Percentiles rank a stretch among this genome's conserved stretches.
Evolutionary conservation across 495 filamentous ascomycete species (phyloP).

Genomic region (Hypoxylon cercidicola): DNA sequence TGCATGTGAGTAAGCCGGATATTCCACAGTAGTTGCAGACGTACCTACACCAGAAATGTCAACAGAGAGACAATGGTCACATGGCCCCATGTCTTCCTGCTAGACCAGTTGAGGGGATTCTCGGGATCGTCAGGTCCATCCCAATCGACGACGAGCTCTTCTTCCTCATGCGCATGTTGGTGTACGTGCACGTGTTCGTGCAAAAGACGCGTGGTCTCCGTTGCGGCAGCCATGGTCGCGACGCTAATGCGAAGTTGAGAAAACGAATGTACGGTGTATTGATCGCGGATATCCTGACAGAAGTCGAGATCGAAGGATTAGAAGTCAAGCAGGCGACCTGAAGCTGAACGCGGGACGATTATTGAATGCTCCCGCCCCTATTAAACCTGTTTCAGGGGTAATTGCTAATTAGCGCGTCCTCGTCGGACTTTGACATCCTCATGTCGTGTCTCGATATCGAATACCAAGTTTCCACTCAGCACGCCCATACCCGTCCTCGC

Average conservation of each 20-base stretch:
- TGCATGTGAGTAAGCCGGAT: background rate
- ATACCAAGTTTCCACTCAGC: background rate
- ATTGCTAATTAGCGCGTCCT: background rate
- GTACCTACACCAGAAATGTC: conserved; percentile 22
- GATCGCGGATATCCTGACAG: background rate
- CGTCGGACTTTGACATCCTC: background rate
- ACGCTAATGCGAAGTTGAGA: background rate
- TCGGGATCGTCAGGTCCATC: conserved; percentile 64
- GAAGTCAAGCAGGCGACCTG: too few relatives aligned
- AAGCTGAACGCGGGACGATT: background rate
- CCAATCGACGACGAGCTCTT: conserved; percentile 49
- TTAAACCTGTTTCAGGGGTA: background rate
- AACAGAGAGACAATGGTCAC: conserved; percentile 41
- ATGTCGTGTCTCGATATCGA: background rate
- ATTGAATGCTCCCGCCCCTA: too few relatives aligned
- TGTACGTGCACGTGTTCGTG: background rate
- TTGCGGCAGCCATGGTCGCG: background rate
- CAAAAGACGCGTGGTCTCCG: conserved; percentile 7
- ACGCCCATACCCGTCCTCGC: too few relatives aligned
- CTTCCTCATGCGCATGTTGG: background rate
- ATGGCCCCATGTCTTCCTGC: conserved; percentile 23
- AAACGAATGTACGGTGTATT: background rate
- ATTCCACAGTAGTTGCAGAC: background rate
- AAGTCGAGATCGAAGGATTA: background rate
- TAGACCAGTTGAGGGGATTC: conserved; percentile 55